A percentile compares a stretch with the other conserved stretches of the same genome.
phyloP scores from a whole-genome alignment of 768 basidiomycete species.

The Tephrocybe sp. region DNA sequence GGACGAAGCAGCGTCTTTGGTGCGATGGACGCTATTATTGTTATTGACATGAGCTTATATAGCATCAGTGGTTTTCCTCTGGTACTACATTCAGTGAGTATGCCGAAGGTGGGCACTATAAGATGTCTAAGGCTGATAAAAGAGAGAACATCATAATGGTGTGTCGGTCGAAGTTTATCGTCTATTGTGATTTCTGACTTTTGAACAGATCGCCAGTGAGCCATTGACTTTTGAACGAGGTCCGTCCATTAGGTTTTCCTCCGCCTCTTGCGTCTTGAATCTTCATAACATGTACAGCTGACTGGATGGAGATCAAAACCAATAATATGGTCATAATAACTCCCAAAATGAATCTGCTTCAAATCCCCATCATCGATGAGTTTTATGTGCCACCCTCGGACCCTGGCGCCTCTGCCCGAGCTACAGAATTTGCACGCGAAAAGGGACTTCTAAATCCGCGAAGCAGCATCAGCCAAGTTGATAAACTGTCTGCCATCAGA shows the following conservation, averaged over 20 bases:
- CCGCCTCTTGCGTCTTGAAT: neutral
- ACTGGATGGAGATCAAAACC: constrained; percentile 99
- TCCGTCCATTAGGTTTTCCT: constrained; percentile 23
- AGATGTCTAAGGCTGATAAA: constrained; percentile 95
- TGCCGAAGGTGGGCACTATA: constrained; percentile 85
- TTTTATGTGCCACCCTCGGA: constrained; percentile 89
- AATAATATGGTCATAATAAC: constrained; percentile 96
- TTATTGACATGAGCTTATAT: constrained; percentile 2
- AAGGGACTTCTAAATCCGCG: constrained; percentile 81
- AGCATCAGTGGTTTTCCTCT: constrained; percentile 84
- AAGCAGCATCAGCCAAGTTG: constrained; percentile 28
- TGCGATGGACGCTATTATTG: constrained; percentile 27
- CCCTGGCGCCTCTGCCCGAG: constrained; percentile 65
- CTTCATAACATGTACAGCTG: constrained; percentile 46
- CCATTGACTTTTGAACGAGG: constrained; percentile 97
- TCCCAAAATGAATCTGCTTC: constrained; percentile 91
- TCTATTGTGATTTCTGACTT: constrained; percentile 4
- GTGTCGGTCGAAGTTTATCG: constrained; percentile 18
- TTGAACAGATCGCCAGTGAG: constrained; percentile 75
- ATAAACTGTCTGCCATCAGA: constrained; percentile 16
- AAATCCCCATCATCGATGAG: constrained; percentile 93
- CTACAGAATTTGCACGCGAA: constrained; percentile 81
- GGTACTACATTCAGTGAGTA: constrained; percentile 94
- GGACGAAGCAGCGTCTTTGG: constrained; percentile 91
- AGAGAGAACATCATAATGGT: constrained; percentile 95